phyloP scores from a whole-genome alignment of 2,329 filamentous ascomycete genomes.

The Dactylellina haptotyla region DNA sequence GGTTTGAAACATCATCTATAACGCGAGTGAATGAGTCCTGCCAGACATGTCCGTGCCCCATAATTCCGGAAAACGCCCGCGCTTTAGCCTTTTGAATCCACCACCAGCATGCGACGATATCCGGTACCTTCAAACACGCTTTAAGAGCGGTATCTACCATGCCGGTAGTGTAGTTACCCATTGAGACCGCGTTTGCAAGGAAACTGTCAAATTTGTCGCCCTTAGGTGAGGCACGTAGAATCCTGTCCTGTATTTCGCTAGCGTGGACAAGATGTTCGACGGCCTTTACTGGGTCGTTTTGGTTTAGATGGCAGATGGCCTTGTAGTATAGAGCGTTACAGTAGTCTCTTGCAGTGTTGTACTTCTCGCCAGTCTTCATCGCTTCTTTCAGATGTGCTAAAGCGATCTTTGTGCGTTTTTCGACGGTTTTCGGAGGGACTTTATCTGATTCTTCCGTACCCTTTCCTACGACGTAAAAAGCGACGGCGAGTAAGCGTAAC shows the following conservation, averaged over 20 bases:
- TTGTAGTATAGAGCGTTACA: constrained; percentile 37
- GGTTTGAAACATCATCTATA: constrained; percentile 35
- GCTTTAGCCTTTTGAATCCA: constrained; percentile 50
- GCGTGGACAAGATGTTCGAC: constrained; percentile 24
- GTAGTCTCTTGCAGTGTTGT: constrained; percentile 20
- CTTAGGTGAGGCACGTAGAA: constrained; percentile 30
- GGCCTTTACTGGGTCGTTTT: constrained; percentile 14
- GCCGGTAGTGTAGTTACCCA: background rate
- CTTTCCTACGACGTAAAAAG: constrained; percentile 11
- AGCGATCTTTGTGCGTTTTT: constrained; percentile 35
- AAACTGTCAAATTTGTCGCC: constrained; percentile 39
- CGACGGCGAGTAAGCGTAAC: constrained; percentile 21
- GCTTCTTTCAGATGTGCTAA: constrained; percentile 33
- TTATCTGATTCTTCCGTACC: background rate
- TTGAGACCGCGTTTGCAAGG: constrained; percentile 25
- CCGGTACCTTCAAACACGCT: constrained; percentile 35
- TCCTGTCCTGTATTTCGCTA: constrained; percentile 30
- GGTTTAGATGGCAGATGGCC: constrained; percentile 35
- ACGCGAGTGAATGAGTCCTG: constrained; percentile 32
- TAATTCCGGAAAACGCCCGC: constrained; percentile 36
- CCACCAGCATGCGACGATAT: constrained; percentile 35
- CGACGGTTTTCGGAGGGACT: constrained; percentile 15
- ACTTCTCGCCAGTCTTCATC: constrained; percentile 34
- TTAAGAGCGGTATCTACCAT: constrained; percentile 22
- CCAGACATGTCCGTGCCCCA: constrained; percentile 34